phyloP scores from a whole-genome alignment of 495 filamentous ascomycete genomes.

The Penicillium steckii region DNA sequence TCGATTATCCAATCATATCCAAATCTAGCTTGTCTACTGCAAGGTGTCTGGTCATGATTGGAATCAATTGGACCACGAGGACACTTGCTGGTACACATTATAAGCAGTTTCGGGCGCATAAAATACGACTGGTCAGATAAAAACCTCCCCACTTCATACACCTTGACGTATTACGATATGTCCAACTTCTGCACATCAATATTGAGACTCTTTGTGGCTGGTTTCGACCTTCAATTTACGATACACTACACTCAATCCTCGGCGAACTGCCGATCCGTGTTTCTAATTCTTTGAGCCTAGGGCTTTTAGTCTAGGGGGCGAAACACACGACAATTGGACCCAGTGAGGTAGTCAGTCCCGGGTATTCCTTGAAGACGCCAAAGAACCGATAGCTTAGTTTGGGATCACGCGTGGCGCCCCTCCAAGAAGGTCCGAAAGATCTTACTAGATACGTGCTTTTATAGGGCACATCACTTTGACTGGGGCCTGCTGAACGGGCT shows the following conservation, averaged over 20 bases:
- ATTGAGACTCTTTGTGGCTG: conserved; percentile 3
- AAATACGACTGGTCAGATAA: conserved; percentile 13
- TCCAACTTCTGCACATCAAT: conserved; percentile 11
- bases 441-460: not conserved
- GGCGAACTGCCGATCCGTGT: no score
- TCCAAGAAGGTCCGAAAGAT: conserved; percentile 4
- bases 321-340: not conserved
- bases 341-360: conserved; percentile 2
- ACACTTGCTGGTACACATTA: conserved; percentile 3
- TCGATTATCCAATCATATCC: conserved; percentile 15
- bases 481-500: not conserved
- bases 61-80: conserved; percentile 26
- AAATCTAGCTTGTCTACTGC: conserved; percentile 15
- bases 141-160: conserved; percentile 7
- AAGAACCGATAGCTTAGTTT: conserved; percentile 16
- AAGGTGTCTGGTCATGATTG: conserved; percentile 32
- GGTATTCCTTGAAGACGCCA: not conserved
- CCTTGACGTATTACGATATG: conserved; percentile 7
- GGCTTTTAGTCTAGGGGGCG: not conserved
- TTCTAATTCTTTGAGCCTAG: no score
- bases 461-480: not conserved
- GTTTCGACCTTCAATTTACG: no score
- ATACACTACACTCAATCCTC: no score
- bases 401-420: conserved; percentile 12
- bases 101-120: not conserved